Evolutionary conservation across 2,329 filamentous ascomycete species (phyloP).

Genomic region (Penicillium sp.): DNA sequence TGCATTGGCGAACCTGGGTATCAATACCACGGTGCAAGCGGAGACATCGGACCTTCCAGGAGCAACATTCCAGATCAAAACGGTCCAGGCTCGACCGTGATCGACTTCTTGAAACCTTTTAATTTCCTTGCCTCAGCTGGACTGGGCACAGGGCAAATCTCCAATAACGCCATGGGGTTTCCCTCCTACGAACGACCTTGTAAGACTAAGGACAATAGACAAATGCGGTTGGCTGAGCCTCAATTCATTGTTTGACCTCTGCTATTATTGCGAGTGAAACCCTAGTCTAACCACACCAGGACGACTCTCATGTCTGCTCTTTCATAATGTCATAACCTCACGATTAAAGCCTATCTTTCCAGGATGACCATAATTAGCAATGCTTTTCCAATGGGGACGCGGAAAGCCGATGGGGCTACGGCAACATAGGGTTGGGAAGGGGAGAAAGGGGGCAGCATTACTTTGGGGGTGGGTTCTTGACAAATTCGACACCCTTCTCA

Average conservation of each 20-base stretch:
- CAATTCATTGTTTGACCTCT: slow-evolving; percentile 11
- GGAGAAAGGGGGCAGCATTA: slow-evolving; percentile 54
- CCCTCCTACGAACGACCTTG: neutral
- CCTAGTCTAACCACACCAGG: slow-evolving; percentile 8
- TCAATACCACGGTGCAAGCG: slow-evolving; percentile 86
- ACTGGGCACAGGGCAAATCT: neutral
- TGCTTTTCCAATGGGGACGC: slow-evolving; percentile 20
- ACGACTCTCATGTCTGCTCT: slow-evolving; percentile 17
- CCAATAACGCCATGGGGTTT: neutral
- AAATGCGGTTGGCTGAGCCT: neutral
- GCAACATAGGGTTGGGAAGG: slow-evolving; percentile 6
- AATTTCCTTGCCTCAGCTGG: neutral
- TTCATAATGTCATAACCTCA: slow-evolving; percentile 30
- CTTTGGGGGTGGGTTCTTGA: slow-evolving; percentile 85
- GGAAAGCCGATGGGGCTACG: neutral
- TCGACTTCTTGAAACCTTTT: neutral
- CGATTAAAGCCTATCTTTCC: slow-evolving; percentile 49
- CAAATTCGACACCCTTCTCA: slow-evolving; percentile 87
- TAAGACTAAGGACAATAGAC: neutral
- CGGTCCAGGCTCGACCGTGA: slow-evolving; percentile 66
- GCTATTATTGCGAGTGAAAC: slow-evolving; percentile 15
- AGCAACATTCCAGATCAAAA: slow-evolving; percentile 96
- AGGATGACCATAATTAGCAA: slow-evolving; percentile 37
- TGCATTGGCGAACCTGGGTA: slow-evolving; percentile 86
- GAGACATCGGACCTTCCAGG: slow-evolving; percentile 83